Percentiles rank a stretch among this genome's conserved stretches.
Conservation (phyloP, 2,329 filamentous ascomycete genomes). For the Xylariaceae sp. region DNA sequence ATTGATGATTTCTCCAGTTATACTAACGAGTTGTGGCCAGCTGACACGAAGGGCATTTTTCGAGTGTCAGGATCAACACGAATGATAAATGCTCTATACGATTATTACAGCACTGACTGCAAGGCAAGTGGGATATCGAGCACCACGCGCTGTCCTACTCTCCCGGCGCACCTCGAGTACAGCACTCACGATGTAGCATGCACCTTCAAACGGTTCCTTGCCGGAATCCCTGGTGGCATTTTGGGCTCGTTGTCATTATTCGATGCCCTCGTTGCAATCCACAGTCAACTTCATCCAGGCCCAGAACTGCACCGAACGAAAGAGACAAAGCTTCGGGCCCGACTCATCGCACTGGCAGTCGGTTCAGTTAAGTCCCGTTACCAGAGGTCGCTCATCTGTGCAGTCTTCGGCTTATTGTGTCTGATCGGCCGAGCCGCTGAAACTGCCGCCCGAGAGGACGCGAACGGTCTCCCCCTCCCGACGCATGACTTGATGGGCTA, state of each 20-base stretch:
- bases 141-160: slow-evolving; percentile 55
- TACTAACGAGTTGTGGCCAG: slow-evolving; percentile 26
- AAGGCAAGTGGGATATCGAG: slow-evolving; percentile 48
- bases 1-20: too few relatives aligned
- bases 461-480: slow-evolving; percentile 47
- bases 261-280: slow-evolving; percentile 58
- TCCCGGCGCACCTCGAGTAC: slow-evolving; percentile 57
- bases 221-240: slow-evolving; percentile 61
- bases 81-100: slow-evolving; percentile 55
- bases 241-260: slow-evolving; percentile 60
- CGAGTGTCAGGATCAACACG: slow-evolving; percentile 58
- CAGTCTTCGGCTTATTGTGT: slow-evolving; percentile 62
- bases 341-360: slow-evolving; percentile 63
- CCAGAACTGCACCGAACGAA: slow-evolving; percentile 51
- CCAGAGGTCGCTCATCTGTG: slow-evolving; percentile 60
- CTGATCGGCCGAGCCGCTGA: slow-evolving; percentile 58
- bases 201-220: slow-evolving; percentile 62
- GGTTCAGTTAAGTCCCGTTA: slow-evolving; percentile 56
- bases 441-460: slow-evolving; percentile 48
- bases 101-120: slow-evolving; percentile 56
- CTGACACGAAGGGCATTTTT: slow-evolving; percentile 56
- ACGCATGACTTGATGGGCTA: slow-evolving; percentile 62
- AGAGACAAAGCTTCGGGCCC: slow-evolving; percentile 54
- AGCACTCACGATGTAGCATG: slow-evolving; percentile 63
- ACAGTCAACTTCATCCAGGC: slow-evolving; percentile 50